Conservation (phyloP, 2,329 filamentous ascomycete species). For the Hawksworthiomyces lignivorus region DNA sequence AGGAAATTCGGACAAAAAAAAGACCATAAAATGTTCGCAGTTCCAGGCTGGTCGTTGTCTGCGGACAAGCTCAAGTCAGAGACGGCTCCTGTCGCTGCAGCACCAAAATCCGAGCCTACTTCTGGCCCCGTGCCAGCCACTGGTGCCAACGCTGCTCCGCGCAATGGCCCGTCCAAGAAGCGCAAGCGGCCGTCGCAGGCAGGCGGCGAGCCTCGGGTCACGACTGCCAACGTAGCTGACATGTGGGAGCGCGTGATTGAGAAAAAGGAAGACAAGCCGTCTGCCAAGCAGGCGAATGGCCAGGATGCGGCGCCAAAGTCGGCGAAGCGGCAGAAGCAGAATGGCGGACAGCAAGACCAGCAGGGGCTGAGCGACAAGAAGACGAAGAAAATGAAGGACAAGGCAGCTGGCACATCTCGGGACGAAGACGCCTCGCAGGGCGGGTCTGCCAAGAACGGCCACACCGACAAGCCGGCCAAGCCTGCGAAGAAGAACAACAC, state of each 20-base stretch:
- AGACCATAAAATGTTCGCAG: constrained; percentile 65
- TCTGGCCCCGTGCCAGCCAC: constrained; percentile 31
- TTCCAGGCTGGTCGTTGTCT: constrained; percentile 85
- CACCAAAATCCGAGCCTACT: constrained; percentile 6
- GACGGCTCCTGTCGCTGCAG: constrained; percentile 28
- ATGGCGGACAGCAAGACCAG: no score
- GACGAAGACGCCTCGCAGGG: constrained; percentile 14
- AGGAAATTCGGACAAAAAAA: no score
- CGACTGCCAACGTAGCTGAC: constrained; percentile 62
- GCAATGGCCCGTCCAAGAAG: constrained; percentile 37
- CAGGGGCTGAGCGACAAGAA: not conserved
- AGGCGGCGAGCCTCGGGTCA: constrained; percentile 36
- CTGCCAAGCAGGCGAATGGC: constrained; percentile 16
- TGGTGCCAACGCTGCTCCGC: constrained; percentile 9
- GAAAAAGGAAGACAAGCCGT: no score
- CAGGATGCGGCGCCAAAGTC: constrained; percentile 9
- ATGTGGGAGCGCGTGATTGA: constrained; percentile 77
- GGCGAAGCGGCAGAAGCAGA: constrained; percentile 18
- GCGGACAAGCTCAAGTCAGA: constrained; percentile 65
- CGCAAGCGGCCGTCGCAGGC: constrained; percentile 41
- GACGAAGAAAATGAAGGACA: not conserved
- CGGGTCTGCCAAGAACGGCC: constrained; percentile 21
- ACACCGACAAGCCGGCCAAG: constrained; percentile 15
- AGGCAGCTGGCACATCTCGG: not conserved
- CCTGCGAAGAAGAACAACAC: constrained; percentile 9